Evolutionary conservation across 2,329 filamentous ascomycete species (phyloP).

Genomic region (Blastomyces parvus): DNA sequence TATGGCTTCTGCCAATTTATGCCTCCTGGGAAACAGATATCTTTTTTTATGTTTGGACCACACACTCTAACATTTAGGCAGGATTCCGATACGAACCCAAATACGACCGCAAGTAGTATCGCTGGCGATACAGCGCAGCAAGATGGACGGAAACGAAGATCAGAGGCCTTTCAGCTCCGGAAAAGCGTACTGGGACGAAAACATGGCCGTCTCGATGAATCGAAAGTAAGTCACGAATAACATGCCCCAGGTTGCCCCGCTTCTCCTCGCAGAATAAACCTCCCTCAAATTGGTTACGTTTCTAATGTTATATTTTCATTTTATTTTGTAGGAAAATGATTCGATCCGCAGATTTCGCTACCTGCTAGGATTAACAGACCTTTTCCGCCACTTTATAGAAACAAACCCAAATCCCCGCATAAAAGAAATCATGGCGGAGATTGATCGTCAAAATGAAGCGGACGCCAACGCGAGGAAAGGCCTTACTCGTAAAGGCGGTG

Average conservation of each 20-base stretch:
- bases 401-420: constrained; percentile 93
- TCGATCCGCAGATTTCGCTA: constrained; percentile 91
- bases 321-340: constrained; percentile 65
- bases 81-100: constrained; percentile 58
- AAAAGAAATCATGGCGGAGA: constrained; percentile 85
- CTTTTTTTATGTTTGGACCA: not conserved
- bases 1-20: constrained; percentile 23
- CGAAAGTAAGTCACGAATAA: constrained; percentile 53
- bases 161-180: constrained; percentile 79
- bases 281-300: no score
- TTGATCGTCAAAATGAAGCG: constrained; percentile 81
- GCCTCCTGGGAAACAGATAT: not conserved
- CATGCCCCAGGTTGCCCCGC: not conserved
- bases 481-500: constrained; percentile 71
- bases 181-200: constrained; percentile 93
- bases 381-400: constrained; percentile 98
- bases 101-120: constrained; percentile 71
- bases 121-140: constrained; percentile 56
- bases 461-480: constrained; percentile 64
- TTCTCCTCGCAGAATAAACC: not conserved
- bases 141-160: constrained; percentile 76
- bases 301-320: no score
- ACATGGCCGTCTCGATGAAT: constrained; percentile 82
- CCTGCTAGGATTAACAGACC: constrained; percentile 83
- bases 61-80: constrained; percentile 19